Conservation (phyloP, 768 basidiomycete species). For the Hydnomerulius pinastri region DNA sequence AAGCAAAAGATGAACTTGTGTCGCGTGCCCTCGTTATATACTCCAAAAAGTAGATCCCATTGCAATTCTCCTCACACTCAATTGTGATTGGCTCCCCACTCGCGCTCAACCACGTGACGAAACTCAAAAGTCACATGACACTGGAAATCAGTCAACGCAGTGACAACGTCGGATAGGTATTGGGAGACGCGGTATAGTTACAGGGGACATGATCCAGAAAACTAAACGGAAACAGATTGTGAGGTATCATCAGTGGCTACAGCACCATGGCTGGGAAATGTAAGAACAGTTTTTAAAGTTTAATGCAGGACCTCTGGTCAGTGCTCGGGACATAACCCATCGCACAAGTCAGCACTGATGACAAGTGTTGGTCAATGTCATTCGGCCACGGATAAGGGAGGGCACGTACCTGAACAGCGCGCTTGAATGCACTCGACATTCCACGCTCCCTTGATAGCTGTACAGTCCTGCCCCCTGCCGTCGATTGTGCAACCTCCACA, state of each 20-base stretch:
- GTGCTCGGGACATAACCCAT: constrained; percentile 15
- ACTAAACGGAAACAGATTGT: too few relatives aligned
- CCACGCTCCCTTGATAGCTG: constrained; percentile 61
- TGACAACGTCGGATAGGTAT: too few relatives aligned
- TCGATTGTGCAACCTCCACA: constrained; percentile 75
- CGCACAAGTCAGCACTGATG: constrained; percentile 7
- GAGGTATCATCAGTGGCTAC: too few relatives aligned
- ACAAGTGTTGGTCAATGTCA: constrained; percentile 5
- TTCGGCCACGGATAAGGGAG: too few relatives aligned
- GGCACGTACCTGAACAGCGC: constrained; percentile 53
- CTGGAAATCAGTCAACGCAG: not conserved
- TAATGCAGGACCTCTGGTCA: constrained; percentile 15
- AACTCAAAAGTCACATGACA: constrained; percentile 5
- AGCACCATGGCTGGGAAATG: too few relatives aligned
- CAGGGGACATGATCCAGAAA: too few relatives aligned
- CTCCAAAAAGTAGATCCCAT: not conserved
- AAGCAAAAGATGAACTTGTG: constrained; percentile 1
- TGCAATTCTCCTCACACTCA: constrained; percentile 1
- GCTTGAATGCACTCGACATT: constrained; percentile 69
- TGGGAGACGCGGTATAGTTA: not conserved
- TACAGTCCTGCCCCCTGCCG: constrained; percentile 72
- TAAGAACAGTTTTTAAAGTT: constrained; percentile 4
- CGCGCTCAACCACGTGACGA: constrained; percentile 9
- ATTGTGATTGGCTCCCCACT: constrained; percentile 7
- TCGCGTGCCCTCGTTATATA: not conserved